A percentile compares a stretch with the other conserved stretches of the same genome.
These are phyloP conservation scores for Pezicula radicicola DNA, from an alignment of 2,329 filamentous ascomycete species.

Conservation along the genomic window DNA sequence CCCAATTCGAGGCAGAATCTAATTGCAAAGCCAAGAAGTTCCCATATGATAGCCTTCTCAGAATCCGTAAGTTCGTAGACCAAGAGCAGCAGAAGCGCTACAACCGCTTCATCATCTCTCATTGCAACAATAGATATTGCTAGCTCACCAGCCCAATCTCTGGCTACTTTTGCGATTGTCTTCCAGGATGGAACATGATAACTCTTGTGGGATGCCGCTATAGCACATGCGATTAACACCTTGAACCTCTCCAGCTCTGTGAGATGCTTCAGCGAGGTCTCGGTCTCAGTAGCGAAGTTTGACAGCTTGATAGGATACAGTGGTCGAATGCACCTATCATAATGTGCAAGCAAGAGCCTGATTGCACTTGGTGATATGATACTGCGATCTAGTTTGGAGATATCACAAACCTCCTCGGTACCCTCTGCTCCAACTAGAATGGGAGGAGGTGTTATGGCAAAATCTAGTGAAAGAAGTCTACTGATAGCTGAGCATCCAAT, in stretches of 20 bases:
- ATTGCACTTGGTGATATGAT: neutral
- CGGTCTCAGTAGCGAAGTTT: neutral
- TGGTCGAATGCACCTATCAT: neutral
- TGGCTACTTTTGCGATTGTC: neutral
- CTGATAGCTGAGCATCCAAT: neutral
- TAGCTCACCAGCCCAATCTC: neutral
- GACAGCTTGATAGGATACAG: neutral
- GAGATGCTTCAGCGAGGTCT: neutral
- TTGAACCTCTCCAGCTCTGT: neutral
- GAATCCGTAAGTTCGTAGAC: slow-evolving; percentile 3
- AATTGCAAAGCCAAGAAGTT: slow-evolving; percentile 1
- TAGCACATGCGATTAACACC: neutral
- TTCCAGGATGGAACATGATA: neutral
- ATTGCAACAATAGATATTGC: neutral
- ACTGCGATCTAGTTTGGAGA: neutral
- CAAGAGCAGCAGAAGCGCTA: neutral
- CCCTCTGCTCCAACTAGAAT: neutral
- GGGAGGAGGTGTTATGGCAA: neutral
- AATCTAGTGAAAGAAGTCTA: neutral
- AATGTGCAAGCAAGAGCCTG: neutral
- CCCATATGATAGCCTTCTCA: neutral
- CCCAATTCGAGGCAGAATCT: slow-evolving; percentile 1
- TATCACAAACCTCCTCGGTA: neutral
- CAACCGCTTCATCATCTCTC: neutral
- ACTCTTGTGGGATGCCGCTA: neutral